Evolutionary conservation across 768 basidiomycete genomes (phyloP).

Genomic region (Collybiopsis confluens): DNA sequence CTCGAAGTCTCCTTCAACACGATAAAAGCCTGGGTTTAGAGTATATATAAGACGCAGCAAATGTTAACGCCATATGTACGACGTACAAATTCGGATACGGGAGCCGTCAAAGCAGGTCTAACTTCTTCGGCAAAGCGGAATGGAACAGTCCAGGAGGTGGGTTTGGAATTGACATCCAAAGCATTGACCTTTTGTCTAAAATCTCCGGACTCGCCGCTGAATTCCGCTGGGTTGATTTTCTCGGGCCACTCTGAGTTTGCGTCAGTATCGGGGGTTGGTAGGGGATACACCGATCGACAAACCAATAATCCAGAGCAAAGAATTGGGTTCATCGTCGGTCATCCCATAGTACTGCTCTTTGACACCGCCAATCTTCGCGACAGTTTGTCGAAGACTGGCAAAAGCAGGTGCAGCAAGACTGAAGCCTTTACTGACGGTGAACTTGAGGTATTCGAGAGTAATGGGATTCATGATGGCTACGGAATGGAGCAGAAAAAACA

Average conservation of each 20-base stretch:
- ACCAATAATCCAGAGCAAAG: conserved; percentile 20
- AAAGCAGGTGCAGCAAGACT: conserved; percentile 10
- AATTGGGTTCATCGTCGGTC: conserved; percentile 7
- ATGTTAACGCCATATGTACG: not conserved
- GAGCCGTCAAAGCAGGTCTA: conserved; percentile 17
- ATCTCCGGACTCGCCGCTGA: conserved; percentile 3
- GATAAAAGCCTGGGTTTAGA: conserved; percentile 9
- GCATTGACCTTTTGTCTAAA: conserved; percentile 16
- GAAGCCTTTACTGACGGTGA: conserved; percentile 14
- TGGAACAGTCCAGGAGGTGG: conserved; percentile 12
- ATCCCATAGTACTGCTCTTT: conserved; percentile 20
- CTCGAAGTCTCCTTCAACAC: conserved; percentile 11
- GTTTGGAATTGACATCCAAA: conserved; percentile 13
- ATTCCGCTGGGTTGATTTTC: not conserved
- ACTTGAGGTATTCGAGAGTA: conserved; percentile 14
- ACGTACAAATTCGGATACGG: conserved; percentile 18
- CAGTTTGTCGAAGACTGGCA: conserved; percentile 12
- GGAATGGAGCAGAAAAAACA: not conserved
- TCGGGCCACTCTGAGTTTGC: conserved; percentile 21
- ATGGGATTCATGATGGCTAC: conserved; percentile 14
- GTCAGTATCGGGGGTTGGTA: no score
- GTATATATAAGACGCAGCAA: not conserved
- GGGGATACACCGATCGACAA: not conserved
- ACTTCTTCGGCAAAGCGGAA: conserved; percentile 13
- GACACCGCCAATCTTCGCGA: conserved; percentile 9